phyloP scores from a whole-genome alignment of 495 filamentous ascomycete genomes.

The Cetradonia linearis region DNA sequence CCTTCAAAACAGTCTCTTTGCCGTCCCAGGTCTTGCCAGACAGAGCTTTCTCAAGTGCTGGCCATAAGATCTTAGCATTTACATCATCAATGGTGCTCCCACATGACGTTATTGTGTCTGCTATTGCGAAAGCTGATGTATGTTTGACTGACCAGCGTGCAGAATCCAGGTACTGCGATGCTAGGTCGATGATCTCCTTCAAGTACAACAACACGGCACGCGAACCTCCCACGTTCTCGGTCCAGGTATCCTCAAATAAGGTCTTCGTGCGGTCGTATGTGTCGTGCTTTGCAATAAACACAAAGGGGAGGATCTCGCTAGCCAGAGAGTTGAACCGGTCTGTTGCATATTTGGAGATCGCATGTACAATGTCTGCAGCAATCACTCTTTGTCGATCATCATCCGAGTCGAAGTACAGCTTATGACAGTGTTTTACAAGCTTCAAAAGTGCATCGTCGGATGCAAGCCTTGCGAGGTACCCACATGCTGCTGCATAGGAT shows the following conservation, averaged over 20 bases:
- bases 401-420: conserved; percentile 69
- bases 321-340: conserved; percentile 78
- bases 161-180: conserved; percentile 56
- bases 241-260: conserved; percentile 74
- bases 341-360: conserved; percentile 74
- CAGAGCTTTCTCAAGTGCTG: conserved; percentile 66
- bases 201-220: conserved; percentile 75
- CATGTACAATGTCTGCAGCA: conserved; percentile 66
- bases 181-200: conserved; percentile 64
- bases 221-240: conserved; percentile 75
- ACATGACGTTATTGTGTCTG: conserved; percentile 56
- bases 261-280: conserved; percentile 63
- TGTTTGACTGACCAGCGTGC: conserved; percentile 85
- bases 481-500: conserved; percentile 74
- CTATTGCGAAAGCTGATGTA: conserved; percentile 67
- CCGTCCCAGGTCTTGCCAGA: conserved; percentile 85
- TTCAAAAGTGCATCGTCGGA: conserved; percentile 57
- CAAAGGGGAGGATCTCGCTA: conserved; percentile 65
- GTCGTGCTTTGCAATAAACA: conserved; percentile 82
- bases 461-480: conserved; percentile 71
- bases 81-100: conserved; percentile 45
- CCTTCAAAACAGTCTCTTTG: conserved; percentile 80
- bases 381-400: conserved; percentile 63
- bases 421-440: conserved; percentile 54
- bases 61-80: conserved; percentile 63